Base-by-base conservation (phyloP, 805 yeast species). In the Yarrowia divulgata region DNA sequence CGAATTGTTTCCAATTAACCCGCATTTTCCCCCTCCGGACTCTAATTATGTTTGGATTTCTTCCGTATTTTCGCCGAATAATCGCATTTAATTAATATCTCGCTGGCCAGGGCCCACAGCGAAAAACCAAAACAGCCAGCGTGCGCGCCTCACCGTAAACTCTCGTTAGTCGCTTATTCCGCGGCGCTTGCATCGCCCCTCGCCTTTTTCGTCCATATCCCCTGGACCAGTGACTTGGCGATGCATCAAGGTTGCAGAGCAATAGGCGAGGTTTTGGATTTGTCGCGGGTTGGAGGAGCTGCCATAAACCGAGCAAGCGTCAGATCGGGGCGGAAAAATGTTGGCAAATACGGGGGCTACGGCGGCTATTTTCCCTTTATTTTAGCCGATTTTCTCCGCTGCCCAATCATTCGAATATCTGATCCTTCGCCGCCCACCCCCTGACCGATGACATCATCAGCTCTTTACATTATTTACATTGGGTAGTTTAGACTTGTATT, bases 381-480 rank as follows among this genome's bases (percentile, higher is more conserved):
- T 54, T 54, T 54, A 14, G 18, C 60, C 12, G 18, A 19, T 19
- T 54, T 54, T 54, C 4, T 2, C 12, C 2, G 13, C 19, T 1
- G 6, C 13, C 43, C 1, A 23, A 8, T 14, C 62, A 55, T 39
- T 23, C 14, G 4, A 4, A 3, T 55, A 23, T 39, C 18, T 1
- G 2, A 42, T 6, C 6, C 13, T 3, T 5, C 5, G 8, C 23
- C 16, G 46, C 62, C 62, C 62, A 55, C 63, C 63, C 63, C 63
- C 48, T 16, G 63, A 57, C 48, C 63, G 37, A 57, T 57, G 63
- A 57, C 63, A 57, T 57, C 63, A 57, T 57, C 46, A 37, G 16
- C 46, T 18, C 45, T 54, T 57, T 57, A 57, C 63, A 57, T 57
- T 57, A 57, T 57, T 57, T 57, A 57, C 63, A 57, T 57, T 40